Base-by-base conservation (phyloP, 768 basidiomycete genomes). In the Tylopilus intermedius region DNA sequence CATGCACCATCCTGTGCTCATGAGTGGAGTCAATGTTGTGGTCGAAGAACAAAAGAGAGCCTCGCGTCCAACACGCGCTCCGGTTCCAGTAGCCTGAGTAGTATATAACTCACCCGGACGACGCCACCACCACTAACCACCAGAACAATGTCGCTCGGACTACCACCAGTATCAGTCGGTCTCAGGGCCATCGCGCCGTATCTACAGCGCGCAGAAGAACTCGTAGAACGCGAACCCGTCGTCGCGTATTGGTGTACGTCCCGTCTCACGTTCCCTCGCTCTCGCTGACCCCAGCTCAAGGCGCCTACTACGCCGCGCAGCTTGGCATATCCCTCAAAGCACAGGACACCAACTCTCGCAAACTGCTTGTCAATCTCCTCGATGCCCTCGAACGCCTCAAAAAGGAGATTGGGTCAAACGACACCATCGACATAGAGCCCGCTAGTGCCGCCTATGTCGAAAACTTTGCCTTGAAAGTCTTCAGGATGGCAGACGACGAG, bases 221-320 rank as follows among this genome's bases (percentile, higher is more conserved):
- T 97, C 61, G 82, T 79, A 47, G 72, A 73, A 13, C 82, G 87
- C 57, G 94, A 99, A 51, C 90, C 91, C 5, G 75, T 94, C 48
- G 82, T 98, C 64, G 80, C 90, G 5, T 98, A 98, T 67, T 99
- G 95, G 94, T 94, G 95, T 95, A 70, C 59, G 90, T 49, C 33
- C 75, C 11, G 24, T 35, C 41, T 7, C 44, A 35, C 51, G 29
- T 30, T 29, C 53, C 18, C 41, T 29, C 42, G n/a, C 32, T 37
- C 50, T 18, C 33, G 18, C 39, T 53, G 2, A 59, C 47, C 24
- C n/a, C n/a, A 18, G 8, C 14, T 41, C 40, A 94, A 24, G 92
- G 86, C 73, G 86, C 87, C 40, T 96, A 93, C 75, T 87, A 93
- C 68, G 94, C 92, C 54, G 90, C 92, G 0, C 90, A 96, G 68